Evolutionary conservation across 129 eudicot genomes (phyloP).

Genomic region (Lactuca sativa): DNA sequence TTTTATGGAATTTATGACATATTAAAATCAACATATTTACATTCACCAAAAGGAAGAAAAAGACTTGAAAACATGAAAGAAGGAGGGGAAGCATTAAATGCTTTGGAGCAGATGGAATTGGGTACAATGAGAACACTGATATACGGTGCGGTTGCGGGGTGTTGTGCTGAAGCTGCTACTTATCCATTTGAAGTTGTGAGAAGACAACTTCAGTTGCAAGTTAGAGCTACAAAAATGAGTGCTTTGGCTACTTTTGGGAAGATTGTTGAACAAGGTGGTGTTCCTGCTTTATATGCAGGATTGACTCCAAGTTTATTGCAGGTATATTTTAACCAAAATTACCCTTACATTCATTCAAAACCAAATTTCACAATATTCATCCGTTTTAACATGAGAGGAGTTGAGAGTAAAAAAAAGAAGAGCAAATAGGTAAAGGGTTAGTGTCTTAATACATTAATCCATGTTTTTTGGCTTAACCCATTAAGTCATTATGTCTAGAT

Average conservation of each 20-base stretch:
- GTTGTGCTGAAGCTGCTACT: conserved; percentile 96
- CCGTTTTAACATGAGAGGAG: no score
- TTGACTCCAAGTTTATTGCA: conserved; percentile 90
- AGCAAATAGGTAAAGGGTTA: no score
- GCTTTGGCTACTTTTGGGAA: conserved; percentile 72
- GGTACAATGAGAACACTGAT: conserved; percentile 76
- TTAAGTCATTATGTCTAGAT: no score
- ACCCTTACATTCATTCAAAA: no score
- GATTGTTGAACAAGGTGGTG: conserved; percentile 83
- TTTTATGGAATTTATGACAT: conserved; percentile 93
- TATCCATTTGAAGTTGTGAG: conserved; percentile 98
- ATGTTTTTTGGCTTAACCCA: no score
- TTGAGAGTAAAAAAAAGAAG: no score
- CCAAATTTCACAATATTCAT: no score
- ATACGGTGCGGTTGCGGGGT: conserved; percentile 97
- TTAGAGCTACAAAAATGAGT: conserved; percentile 72
- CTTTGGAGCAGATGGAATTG: conserved; percentile 90
- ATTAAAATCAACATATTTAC: conserved; percentile 74
- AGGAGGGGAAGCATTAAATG: conserved; percentile 60
- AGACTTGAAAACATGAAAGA: conserved; percentile 77
- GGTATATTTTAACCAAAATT: conserved; percentile 31
- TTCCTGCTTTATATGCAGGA: conserved; percentile 93
- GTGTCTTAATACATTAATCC: no score
- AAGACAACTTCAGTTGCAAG: conserved; percentile 98
- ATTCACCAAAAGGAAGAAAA: conserved; percentile 79